Evolutionary conservation across 805 yeast species (phyloP).

Genomic region (Candida pini): DNA sequence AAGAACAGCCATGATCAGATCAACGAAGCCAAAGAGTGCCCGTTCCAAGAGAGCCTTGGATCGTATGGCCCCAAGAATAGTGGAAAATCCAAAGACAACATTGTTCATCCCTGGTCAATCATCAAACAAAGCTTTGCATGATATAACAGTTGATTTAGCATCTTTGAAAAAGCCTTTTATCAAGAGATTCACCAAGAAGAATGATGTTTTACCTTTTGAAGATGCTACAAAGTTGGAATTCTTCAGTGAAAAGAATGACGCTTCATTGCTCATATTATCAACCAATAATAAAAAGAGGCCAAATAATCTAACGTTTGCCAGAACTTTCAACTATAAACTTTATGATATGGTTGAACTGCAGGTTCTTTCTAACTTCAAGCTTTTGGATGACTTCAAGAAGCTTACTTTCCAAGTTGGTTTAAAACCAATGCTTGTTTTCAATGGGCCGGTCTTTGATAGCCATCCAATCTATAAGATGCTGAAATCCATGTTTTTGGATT

Average conservation of each 20-base stretch:
- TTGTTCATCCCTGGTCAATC: constrained; percentile 88
- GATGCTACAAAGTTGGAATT: constrained; percentile 82
- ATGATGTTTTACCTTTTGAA: constrained; percentile 89
- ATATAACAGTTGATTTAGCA: constrained; percentile 81
- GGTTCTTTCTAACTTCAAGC: constrained; percentile 60
- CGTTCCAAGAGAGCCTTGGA: constrained; percentile 93
- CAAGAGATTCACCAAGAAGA: constrained; percentile 83
- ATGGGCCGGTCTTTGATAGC: constrained; percentile 85
- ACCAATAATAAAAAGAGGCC: constrained; percentile 88
- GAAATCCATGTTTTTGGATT: constrained; percentile 85
- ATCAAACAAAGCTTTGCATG: constrained; percentile 73
- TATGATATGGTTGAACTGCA: constrained; percentile 93
- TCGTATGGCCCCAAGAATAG: constrained; percentile 78
- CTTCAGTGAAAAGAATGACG: constrained; percentile 90
- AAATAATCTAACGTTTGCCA: constrained; percentile 77
- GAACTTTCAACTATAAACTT: constrained; percentile 86
- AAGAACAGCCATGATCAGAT: constrained; percentile 37
- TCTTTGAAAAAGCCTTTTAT: constrained; percentile 88
- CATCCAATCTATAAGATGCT: constrained; percentile 82
- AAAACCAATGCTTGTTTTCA: constrained; percentile 91
- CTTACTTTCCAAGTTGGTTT: constrained; percentile 80
- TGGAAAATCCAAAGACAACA: constrained; percentile 86
- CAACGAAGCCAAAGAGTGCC: constrained; percentile 84
- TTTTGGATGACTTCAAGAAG: constrained; percentile 75
- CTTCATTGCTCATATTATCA: constrained; percentile 75